Evolutionary conservation across 495 filamentous ascomycete species (phyloP).

Genomic region (Cetradonia linearis): DNA sequence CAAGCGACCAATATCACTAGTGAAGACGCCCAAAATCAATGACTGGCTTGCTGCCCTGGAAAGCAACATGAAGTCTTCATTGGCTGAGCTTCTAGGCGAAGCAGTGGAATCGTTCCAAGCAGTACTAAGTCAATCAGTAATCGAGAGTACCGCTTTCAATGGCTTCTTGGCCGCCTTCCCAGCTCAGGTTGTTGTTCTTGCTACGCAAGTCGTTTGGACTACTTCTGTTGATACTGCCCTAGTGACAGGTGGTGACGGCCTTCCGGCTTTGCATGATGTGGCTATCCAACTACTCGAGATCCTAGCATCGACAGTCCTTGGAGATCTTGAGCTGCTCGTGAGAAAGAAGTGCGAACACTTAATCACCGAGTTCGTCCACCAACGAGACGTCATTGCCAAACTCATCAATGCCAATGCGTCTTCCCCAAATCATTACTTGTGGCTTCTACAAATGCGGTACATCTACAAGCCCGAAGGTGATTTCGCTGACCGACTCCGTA

Average conservation of each 20-base stretch:
- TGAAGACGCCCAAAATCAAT: slow-evolving; percentile 91
- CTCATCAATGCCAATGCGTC: slow-evolving; percentile 64
- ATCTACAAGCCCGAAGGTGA: slow-evolving; percentile 75
- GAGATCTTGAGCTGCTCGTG: slow-evolving; percentile 74
- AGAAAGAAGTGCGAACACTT: slow-evolving; percentile 97
- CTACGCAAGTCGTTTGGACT: slow-evolving; percentile 93
- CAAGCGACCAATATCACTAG: slow-evolving; percentile 80
- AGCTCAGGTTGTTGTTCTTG: slow-evolving; percentile 90
- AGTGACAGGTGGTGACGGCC: slow-evolving; percentile 52
- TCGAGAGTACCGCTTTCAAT: slow-evolving; percentile 58
- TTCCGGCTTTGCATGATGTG: slow-evolving; percentile 58
- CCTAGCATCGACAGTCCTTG: slow-evolving; percentile 80
- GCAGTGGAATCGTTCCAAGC: slow-evolving; percentile 55
- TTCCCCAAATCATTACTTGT: slow-evolving; percentile 74
- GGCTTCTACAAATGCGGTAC: slow-evolving; percentile 97
- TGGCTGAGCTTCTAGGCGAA: slow-evolving; percentile 82
- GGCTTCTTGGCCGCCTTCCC: slow-evolving; percentile 73
- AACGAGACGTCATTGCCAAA: slow-evolving; percentile 81
- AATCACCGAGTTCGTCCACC: slow-evolving; percentile 97
- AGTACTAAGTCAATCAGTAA: slow-evolving; percentile 54
- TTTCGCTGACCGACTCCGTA: slow-evolving; percentile 69
- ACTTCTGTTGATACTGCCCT: slow-evolving; percentile 67
- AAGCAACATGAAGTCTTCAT: slow-evolving; percentile 82
- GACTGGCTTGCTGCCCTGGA: slow-evolving; percentile 92
- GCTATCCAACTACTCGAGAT: slow-evolving; percentile 72